Percentiles rank a stretch among this genome's conserved stretches.
phyloP scores from a whole-genome alignment of 2,329 filamentous ascomycete species.

The Fusarium sp. region DNA sequence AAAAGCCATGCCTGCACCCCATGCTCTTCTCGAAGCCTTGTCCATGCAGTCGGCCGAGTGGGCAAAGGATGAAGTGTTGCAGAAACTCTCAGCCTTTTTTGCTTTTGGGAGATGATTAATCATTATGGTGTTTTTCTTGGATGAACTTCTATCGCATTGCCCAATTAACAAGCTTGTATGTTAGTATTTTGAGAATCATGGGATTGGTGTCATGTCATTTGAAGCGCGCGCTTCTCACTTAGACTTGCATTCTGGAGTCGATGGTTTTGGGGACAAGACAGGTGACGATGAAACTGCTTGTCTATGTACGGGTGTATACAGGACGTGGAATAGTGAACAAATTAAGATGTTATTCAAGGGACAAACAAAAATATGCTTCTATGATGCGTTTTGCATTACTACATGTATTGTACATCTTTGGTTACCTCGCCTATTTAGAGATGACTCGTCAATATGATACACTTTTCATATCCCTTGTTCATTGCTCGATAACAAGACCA shows the following conservation, averaged over 20 bases:
- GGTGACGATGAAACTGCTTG: conserved; percentile 42
- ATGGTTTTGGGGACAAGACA: conserved; percentile 44
- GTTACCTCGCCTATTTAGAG: conserved; percentile 36
- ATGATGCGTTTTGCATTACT: conserved; percentile 47
- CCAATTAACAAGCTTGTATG: conserved; percentile 47
- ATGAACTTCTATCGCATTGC: conserved; percentile 32
- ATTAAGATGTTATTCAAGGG: conserved; percentile 38
- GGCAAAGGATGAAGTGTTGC: conserved; percentile 74
- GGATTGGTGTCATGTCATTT: conserved; percentile 46
- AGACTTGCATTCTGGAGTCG: conserved; percentile 50
- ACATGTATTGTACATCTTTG: conserved; percentile 49
- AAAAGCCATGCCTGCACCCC: conserved; percentile 73
- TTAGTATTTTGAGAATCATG: conserved; percentile 48
- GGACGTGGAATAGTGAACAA: conserved; percentile 45
- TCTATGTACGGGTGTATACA: conserved; percentile 42
- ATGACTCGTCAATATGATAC: conserved; percentile 47
- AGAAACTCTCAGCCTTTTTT: conserved; percentile 72
- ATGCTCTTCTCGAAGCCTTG: conserved; percentile 75
- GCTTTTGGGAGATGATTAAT: conserved; percentile 61
- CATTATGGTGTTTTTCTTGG: conserved; percentile 28
- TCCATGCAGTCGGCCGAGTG: conserved; percentile 73
- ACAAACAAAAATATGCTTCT: conserved; percentile 43
- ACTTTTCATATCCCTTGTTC: conserved; percentile 38
- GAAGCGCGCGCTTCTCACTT: conserved; percentile 47
- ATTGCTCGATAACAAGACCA: not conserved